Conservation (phyloP, 2,329 filamentous ascomycete species). For the Alternaria conjuncta region DNA sequence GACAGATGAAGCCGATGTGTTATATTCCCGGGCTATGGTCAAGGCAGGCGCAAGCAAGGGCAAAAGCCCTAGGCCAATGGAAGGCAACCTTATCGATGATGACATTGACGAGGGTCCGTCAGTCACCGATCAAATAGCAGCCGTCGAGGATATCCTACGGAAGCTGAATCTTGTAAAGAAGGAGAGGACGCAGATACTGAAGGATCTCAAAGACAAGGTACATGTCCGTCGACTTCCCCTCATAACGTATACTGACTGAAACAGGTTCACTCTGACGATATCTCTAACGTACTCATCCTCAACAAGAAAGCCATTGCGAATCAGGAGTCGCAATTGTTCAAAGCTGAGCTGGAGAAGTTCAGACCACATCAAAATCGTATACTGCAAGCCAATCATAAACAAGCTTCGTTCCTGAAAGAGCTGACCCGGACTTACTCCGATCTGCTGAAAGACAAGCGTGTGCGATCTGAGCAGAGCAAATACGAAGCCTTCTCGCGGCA, state of each 20-base stretch:
- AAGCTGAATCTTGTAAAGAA: constrained; percentile 91
- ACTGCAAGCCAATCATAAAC: constrained; percentile 93
- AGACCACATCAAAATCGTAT: constrained; percentile 89
- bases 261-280: constrained; percentile 93
- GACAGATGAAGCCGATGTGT: constrained; percentile 81
- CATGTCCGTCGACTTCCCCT: constrained; percentile 22
- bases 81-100: constrained; percentile 86
- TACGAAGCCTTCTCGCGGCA: constrained; percentile 89
- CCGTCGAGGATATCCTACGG: constrained; percentile 87
- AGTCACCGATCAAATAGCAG: constrained; percentile 86
- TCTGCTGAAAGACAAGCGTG: constrained; percentile 90
- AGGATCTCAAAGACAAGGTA: constrained; percentile 98
- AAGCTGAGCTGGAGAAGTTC: constrained; percentile 97
- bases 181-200: constrained; percentile 88
- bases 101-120: constrained; percentile 84
- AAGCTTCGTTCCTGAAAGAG: constrained; percentile 92
- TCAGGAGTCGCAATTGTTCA: constrained; percentile 90
- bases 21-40: constrained; percentile 87
- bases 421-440: constrained; percentile 85
- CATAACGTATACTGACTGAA: constrained; percentile 4
- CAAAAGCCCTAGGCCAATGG: constrained; percentile 67
- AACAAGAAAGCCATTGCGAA: constrained; percentile 97
- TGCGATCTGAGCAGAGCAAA: constrained; percentile 91
- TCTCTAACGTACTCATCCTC: constrained; percentile 93
- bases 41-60: constrained; percentile 71